Base-by-base conservation (phyloP, 768 basidiomycete genomes). In the Psilocybe cubensis region DNA sequence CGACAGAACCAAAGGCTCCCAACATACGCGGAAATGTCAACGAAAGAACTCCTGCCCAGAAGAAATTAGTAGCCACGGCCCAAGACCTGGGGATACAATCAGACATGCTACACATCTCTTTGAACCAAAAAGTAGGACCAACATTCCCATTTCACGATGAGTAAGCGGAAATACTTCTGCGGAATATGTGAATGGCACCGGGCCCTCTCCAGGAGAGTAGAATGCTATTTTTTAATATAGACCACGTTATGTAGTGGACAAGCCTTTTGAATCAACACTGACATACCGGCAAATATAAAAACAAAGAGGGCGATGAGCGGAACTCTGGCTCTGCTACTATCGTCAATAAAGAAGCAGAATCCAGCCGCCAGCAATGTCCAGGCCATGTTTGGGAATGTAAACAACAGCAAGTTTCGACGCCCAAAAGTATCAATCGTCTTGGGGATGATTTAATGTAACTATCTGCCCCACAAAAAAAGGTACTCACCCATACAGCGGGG, bases 161-260 rank as follows among this genome's bases (percentile, higher is more conserved):
- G 88, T 87, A 44, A 96, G 78, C 2, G 93, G 94, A 82, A 92
- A 96, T 8, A 90, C 92, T 71, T 96, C 94, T 3, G 94, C 94
- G 4, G 92, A 94, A 68, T 95, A 96, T 1, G 91, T 87, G 70
- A 89, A 95, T 0, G 94, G 94, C 8, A 95, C 93, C 6, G 94
- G 94, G 1, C 94, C 94, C 76, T 93, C 92, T 57, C 92, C 92
- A 2, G 89, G 90, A 0, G 89, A 90, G 68, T 93, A 92, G 69
- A 87, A 88, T 1, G 80, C 80, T 72, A 57, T 17, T 4, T 25
- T 38, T 42, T 23, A n/a, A 6, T 14, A 51, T 18, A 4, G 9
- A 33, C n/a, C n/a, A n/a, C n/a, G n/a, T n/a, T n/a, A n/a, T n/a
- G n/a, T n/a, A n/a, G n/a, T n/a, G n/a, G n/a, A n/a, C n/a, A n/a